phyloP scores from a whole-genome alignment of 2,329 filamentous ascomycete genomes.

The Neofusicoccum laricinum region DNA sequence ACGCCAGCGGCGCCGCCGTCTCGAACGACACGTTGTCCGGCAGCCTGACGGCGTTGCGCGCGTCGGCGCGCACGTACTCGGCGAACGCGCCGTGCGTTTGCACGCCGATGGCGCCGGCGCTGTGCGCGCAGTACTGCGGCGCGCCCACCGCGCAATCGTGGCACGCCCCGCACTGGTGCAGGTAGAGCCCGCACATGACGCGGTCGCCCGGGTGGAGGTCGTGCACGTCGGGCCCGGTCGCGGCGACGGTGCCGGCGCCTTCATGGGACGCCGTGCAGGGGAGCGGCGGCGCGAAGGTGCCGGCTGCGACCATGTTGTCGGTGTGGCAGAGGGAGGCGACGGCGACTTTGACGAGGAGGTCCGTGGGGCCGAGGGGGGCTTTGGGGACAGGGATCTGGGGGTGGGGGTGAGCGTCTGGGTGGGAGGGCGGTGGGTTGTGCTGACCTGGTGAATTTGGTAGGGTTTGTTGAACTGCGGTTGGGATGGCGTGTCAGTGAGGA shows the following conservation, averaged over 20 bases:
- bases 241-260: constrained; percentile 54
- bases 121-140: constrained; percentile 53
- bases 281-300: constrained; percentile 48
- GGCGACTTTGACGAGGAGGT: constrained; percentile 60
- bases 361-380: constrained; percentile 43
- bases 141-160: constrained; percentile 51
- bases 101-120: constrained; percentile 50
- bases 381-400: constrained; percentile 45
- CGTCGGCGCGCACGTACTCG: constrained; percentile 55
- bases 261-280: constrained; percentile 58
- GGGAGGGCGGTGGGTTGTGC: too few species aligned
- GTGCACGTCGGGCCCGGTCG: constrained; percentile 41
- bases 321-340: constrained; percentile 63
- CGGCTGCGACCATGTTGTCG: constrained; percentile 54
- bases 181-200: constrained; percentile 55
- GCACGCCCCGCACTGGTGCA: constrained; percentile 54
- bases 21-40: constrained; percentile 50
- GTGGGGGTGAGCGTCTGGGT: too few species aligned
- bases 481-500: background rate
- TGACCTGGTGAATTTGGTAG: constrained; percentile 48
- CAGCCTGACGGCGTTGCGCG: constrained; percentile 44
- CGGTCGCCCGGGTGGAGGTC: constrained; percentile 51
- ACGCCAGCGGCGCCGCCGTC: constrained; percentile 56
- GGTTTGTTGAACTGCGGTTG: constrained; percentile 50
- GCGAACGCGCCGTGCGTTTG: constrained; percentile 55